Evolutionary conservation across 371 early-diverging fungal species (phyloP).

Genomic region (Apophysomyces variabilis): DNA sequence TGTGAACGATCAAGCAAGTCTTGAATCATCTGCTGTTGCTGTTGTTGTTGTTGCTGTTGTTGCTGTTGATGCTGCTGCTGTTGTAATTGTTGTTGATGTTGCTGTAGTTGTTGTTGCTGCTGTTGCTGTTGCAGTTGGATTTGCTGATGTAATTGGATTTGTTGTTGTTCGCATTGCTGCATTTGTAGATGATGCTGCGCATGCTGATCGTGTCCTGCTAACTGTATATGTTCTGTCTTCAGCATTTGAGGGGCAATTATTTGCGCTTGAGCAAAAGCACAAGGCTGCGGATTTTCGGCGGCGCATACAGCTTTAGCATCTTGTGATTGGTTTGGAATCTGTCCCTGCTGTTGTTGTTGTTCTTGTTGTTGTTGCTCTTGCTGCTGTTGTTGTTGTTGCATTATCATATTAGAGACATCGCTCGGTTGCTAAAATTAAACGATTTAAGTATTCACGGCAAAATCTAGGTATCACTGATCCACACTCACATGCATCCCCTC

Average conservation of each 20-base stretch:
- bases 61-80: constrained; percentile 11
- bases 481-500: background rate
- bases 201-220: background rate
- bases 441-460: background rate
- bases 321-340: background rate
- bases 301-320: background rate
- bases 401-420: background rate
- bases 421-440: background rate
- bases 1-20: background rate
- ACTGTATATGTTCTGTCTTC: background rate
- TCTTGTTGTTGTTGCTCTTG: background rate
- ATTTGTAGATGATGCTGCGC: background rate
- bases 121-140: constrained; percentile 9
- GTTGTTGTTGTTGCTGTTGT: background rate
- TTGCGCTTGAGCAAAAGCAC: background rate
- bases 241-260: background rate
- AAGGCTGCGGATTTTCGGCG: background rate
- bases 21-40: background rate
- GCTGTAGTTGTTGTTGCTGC: constrained; percentile 3
- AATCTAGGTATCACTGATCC: background rate
- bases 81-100: constrained; percentile 8
- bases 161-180: constrained; percentile 12
- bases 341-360: background rate
- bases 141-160: constrained; percentile 4
- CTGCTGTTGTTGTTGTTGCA: background rate